Conservation (phyloP, 202 grass and related monocot genomes). For the Musa balbisiana region DNA sequence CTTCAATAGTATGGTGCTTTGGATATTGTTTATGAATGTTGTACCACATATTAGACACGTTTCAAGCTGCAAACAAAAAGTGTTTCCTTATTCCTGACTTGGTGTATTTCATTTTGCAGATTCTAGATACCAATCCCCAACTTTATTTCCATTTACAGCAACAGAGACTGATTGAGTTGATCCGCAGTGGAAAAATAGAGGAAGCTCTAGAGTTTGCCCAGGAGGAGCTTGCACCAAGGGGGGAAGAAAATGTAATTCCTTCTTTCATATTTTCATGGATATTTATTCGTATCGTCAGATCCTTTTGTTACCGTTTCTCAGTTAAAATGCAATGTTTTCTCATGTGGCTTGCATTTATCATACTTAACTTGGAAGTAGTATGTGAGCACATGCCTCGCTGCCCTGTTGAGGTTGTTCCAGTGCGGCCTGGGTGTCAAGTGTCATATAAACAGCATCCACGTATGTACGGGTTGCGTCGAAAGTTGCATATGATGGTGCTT, state of each 20-base stretch:
- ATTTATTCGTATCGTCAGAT: neutral
- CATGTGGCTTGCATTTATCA: too few relatives aligned
- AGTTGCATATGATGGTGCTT: too few relatives aligned
- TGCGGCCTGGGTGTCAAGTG: too few relatives aligned
- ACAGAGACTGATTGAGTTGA: slow-evolving; percentile 96
- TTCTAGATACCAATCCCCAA: slow-evolving; percentile 92
- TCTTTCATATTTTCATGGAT: neutral
- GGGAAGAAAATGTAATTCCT: slow-evolving; percentile 80
- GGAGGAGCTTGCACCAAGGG: slow-evolving; percentile 87
- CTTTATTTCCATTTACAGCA: slow-evolving; percentile 96
- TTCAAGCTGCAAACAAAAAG: neutral
- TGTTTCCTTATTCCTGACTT: slow-evolving; percentile 8
- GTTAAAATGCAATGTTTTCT: too few relatives aligned
- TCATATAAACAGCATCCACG: too few relatives aligned
- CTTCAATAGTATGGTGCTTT: too few relatives aligned
- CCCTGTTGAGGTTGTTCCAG: too few relatives aligned
- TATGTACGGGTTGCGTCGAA: too few relatives aligned
- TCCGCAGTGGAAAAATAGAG: slow-evolving; percentile 74
- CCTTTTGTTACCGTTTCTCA: neutral
- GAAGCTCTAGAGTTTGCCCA: slow-evolving; percentile 98
- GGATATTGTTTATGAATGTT: neutral
- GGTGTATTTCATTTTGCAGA: slow-evolving; percentile 38
- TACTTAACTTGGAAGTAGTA: too few relatives aligned
- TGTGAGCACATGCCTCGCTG: too few relatives aligned
- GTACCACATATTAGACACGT: neutral